Evolutionary conservation across 495 filamentous ascomycete species (phyloP).

Genomic region (Cercophora samala): DNA sequence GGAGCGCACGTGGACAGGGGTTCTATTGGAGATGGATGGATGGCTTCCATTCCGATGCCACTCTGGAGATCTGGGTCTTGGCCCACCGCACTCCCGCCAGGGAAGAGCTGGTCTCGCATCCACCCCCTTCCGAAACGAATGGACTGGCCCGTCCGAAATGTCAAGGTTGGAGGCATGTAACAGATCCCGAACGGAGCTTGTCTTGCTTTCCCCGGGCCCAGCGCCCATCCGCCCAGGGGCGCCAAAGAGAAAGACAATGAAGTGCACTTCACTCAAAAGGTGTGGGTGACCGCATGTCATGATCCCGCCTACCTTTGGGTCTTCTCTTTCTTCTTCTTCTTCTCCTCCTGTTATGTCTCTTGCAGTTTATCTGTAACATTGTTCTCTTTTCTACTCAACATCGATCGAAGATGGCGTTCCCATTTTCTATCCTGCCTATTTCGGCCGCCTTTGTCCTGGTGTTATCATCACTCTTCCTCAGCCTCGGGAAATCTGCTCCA

Average conservation of each 20-base stretch:
- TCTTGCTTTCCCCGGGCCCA: constrained; percentile 17
- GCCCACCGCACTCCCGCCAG: constrained; percentile 6
- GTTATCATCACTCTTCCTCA: constrained; percentile 28
- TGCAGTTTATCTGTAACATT: constrained; percentile 1
- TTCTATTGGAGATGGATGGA: constrained; percentile 11
- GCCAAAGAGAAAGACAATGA: not conserved
- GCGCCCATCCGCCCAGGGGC: constrained; percentile 8
- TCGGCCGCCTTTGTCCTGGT: constrained; percentile 25
- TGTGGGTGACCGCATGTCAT: constrained; percentile 10
- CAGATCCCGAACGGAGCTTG: constrained; percentile 27
- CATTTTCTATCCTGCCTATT: constrained; percentile 26
- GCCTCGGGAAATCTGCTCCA: constrained; percentile 20
- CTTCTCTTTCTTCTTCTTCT: constrained; percentile 13
- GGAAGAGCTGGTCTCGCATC: constrained; percentile 23
- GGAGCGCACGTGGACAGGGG: not conserved
- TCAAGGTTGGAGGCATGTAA: constrained; percentile 24
- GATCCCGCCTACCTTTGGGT: constrained; percentile 15
- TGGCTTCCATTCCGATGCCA: not conserved
- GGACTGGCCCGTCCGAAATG: constrained; percentile 15
- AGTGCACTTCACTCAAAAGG: constrained; percentile 2
- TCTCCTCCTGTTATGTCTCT: not conserved
- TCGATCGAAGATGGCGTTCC: constrained; percentile 28
- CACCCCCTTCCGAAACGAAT: constrained; percentile 26
- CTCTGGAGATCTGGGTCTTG: constrained; percentile 12
- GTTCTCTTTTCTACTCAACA: constrained; percentile 8